Evolutionary conservation across 2,329 filamentous ascomycete species (phyloP).

Genomic region (Pseudogymnoascus sp.): DNA sequence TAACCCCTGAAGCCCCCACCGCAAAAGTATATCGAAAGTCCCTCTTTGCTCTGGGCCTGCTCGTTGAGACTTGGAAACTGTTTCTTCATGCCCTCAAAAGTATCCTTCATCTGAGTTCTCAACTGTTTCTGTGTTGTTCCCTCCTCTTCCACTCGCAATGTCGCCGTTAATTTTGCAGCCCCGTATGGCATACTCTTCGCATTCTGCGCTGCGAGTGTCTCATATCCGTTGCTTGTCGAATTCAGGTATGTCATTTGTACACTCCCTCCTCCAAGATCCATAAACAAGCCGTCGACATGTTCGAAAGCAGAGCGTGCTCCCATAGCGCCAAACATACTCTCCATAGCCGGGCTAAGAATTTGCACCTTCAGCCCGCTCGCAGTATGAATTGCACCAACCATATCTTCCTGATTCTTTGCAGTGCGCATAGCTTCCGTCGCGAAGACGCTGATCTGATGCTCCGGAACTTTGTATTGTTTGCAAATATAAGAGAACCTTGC

Average conservation of each 20-base stretch:
- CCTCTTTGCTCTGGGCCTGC: slow-evolving; percentile 32
- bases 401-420: slow-evolving; percentile 63
- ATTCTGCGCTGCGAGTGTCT: slow-evolving; percentile 43
- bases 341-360: slow-evolving; percentile 68
- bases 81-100: slow-evolving; percentile 46
- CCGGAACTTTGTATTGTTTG: slow-evolving; percentile 57
- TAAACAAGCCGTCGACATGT: slow-evolving; percentile 66
- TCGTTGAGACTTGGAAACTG: slow-evolving; percentile 45
- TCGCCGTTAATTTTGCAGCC: slow-evolving; percentile 47
- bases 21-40: slow-evolving; percentile 71
- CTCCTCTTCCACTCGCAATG: slow-evolving; percentile 34
- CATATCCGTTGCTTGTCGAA: slow-evolving; percentile 38
- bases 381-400: slow-evolving; percentile 55
- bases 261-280: slow-evolving; percentile 74
- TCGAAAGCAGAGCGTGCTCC: slow-evolving; percentile 71
- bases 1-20: slow-evolving; percentile 88
- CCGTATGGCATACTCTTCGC: slow-evolving; percentile 55
- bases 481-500: slow-evolving; percentile 66
- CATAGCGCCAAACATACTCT: slow-evolving; percentile 75
- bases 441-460: slow-evolving; percentile 60
- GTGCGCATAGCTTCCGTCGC: slow-evolving; percentile 85
- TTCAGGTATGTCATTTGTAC: slow-evolving; percentile 59
- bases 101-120: slow-evolving; percentile 46
- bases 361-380: slow-evolving; percentile 61
- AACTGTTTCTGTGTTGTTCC: slow-evolving; percentile 39